Base-by-base conservation (phyloP, 2,329 filamentous ascomycete genomes). In the Clonostachys rhizophaga region DNA sequence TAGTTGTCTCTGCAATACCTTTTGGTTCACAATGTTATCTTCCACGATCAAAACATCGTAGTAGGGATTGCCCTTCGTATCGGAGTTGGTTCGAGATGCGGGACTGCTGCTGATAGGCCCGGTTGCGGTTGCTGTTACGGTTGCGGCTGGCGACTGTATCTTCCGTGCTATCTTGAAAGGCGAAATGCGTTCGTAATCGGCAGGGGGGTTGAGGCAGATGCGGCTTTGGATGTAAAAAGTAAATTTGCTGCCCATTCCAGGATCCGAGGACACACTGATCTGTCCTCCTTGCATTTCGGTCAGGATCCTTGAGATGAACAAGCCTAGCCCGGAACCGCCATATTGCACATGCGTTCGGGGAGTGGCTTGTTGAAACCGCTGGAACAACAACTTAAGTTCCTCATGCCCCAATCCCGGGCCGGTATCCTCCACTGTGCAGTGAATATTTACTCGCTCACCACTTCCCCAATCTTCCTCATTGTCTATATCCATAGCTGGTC, bases 241-340 rank as follows among this genome's bases (percentile, higher is more conserved):
- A 62, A 91, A 91, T 0, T 81, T 88, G 62, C 84, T 88, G 37
- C 87, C 87, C 36, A 80, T 72, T 12, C 84, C 86, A 48, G 81
- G 76, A 50, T 79, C 70, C 1, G 84, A 88, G 2, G 77, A 74
- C 4, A 91, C 86, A 8, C 86, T 86, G 47, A 91, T 89, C 59
- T 89, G 85, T 3, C 87, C 87, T 13, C 87, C 87, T 65, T 91
- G 87, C 44, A 91, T 68, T 59, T 91, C 86, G 2, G 85, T 87
- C 43, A 91, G 68, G 55, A 87, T 86, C 36, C 86, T 76, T 5
- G 83, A 89, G 59, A 91, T 91, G 67, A 90, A 91, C 2, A 91
- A 69, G 1, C 85, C 85, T 1, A 89, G 67, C 0, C 85, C 85
- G 1, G 81, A 85, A 8, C 85, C 85, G 18, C 85, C 85, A 51